These are phyloP conservation scores for Halophytophthora batemanensis DNA, from an alignment of 352 stramenopile species.

Conservation along the genomic window DNA sequence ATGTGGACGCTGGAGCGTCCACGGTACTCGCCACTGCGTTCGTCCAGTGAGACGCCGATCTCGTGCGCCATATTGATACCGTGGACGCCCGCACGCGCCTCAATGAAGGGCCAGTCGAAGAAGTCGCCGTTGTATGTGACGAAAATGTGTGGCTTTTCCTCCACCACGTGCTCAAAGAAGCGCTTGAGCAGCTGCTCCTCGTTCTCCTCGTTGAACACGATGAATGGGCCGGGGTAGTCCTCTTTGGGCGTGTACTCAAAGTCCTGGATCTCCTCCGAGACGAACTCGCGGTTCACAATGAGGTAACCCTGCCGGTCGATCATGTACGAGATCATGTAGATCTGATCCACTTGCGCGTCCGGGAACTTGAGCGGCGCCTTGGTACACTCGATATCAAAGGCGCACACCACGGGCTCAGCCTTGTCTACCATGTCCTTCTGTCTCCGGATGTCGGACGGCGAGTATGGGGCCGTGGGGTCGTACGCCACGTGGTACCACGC, in stretches of 20 bases:
- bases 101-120: conserved; percentile 99
- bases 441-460: conserved; percentile 42
- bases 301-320: conserved; percentile 94
- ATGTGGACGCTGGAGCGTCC: conserved; percentile 94
- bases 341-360: conserved; percentile 93
- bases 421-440: conserved; percentile 90
- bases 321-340: conserved; percentile 99
- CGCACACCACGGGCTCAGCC: conserved; percentile 93
- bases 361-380: conserved; percentile 99
- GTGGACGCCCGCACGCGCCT: conserved; percentile 89
- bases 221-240: conserved; percentile 89
- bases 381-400: conserved; percentile 99
- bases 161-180: conserved; percentile 91
- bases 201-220: conserved; percentile 95
- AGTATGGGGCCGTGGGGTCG: conserved; percentile 57
- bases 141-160: conserved; percentile 96
- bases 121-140: conserved; percentile 99
- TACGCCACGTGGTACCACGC: conserved; percentile 96
- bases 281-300: conserved; percentile 96
- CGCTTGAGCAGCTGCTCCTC: conserved; percentile 79
- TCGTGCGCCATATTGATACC: conserved; percentile 90
- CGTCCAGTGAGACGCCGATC: conserved; percentile 76
- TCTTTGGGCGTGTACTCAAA: conserved; percentile 99
- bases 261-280: conserved; percentile 96
- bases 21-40: conserved; percentile 89